Base-by-base conservation (phyloP, 1,284 basidiomycete genomes). In the Cutaneotrichosporon arboriforme region DNA sequence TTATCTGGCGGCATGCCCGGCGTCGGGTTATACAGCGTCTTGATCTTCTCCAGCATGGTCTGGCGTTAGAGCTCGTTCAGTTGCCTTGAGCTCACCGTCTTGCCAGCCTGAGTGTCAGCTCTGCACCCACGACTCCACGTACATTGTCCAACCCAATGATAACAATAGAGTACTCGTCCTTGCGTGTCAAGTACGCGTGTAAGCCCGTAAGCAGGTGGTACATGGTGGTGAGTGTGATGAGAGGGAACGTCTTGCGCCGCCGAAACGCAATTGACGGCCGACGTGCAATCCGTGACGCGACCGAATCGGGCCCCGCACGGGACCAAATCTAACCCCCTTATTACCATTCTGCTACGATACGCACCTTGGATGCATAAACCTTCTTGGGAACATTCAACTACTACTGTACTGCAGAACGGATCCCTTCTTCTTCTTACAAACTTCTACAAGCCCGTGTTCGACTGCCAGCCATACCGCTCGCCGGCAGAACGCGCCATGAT, bases 81-180 rank as follows among this genome's bases (percentile, higher is more conserved):
- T 13, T 37, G 4, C 8, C 4, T 4, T n/a, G n/a, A 17, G 54
- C 54, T 74, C 78, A 90, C 90, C 52, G 91, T 93, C 79, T 96
- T 96, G 44, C 91, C 92, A 20, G 91, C 91, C 73, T 73, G 52
- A 14, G 4, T 18, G 52, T 57, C 35, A 54, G 55, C 43, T 35
- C 20, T 2, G 1, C 2, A 3, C 4, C 7, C 23, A 15, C 2
- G 1, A 17, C 15, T 12, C 14, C 8, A 57, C 72, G 53, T 55
- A 74, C 74, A 65, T 77, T 78, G 62, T 78, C 77, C 17, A 78
- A 64, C 15, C 90, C 91, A 50, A 96, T 84, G 66, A 96, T 94
- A 52, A 94, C 87, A 26, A 96, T 84, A 12, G 87, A 90, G 72
- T 92, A 94, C 66, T 94, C 89, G 61, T 94, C 90, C 75, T 94